Conservation (phyloP, 2,329 filamentous ascomycete genomes). For the Colletotrichum zoysiae region DNA sequence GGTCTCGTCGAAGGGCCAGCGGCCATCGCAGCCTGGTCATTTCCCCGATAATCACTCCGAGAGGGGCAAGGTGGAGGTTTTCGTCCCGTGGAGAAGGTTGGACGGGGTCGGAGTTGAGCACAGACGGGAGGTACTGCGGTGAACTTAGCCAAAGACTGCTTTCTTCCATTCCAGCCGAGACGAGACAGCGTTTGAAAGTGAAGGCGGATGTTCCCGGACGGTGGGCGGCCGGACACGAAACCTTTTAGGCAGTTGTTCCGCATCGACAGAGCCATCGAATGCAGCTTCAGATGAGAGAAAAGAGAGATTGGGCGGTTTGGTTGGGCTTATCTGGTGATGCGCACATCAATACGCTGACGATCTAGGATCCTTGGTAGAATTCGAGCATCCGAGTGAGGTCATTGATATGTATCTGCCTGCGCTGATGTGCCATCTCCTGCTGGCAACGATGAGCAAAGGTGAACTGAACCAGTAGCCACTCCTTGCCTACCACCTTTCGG, state of each 20-base stretch:
- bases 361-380: background rate
- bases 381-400: background rate
- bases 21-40: conserved; percentile 18
- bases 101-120: conserved; percentile 26
- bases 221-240: conserved; percentile 16
- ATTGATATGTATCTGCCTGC: background rate
- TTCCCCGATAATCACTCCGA: conserved; percentile 37
- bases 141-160: conserved; percentile 24
- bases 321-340: background rate
- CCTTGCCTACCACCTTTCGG: conserved; percentile 19
- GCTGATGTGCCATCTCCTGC: background rate
- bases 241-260: conserved; percentile 32
- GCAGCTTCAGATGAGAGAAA: background rate
- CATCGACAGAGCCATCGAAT: background rate
- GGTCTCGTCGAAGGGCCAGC: conserved; percentile 5
- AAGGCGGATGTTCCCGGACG: conserved; percentile 23
- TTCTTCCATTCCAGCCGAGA: no score
- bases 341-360: background rate
- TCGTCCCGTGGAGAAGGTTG: conserved; percentile 21
- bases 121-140: conserved; percentile 1
- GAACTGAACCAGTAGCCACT: background rate
- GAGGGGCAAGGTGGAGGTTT: conserved; percentile 16
- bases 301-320: background rate
- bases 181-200: background rate
- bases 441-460: background rate